phyloP scores from a whole-genome alignment of 2,329 filamentous ascomycete genomes.

The Penicillium sumatraense region DNA sequence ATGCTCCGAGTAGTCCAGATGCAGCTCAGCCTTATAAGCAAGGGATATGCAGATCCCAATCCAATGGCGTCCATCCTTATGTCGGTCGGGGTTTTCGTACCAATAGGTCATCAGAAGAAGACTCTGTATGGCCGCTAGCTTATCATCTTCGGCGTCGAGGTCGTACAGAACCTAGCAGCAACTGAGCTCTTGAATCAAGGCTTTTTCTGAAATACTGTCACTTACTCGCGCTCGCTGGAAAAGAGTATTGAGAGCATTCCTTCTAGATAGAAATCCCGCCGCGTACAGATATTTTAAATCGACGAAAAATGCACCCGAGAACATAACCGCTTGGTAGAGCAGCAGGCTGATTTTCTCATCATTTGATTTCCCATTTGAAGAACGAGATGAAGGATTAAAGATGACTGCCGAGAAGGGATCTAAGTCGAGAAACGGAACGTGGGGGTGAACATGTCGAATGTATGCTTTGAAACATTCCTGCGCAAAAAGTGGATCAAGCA shows the following conservation, averaged over 20 bases:
- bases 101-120: slow-evolving; percentile 88
- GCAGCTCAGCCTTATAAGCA: slow-evolving; percentile 8
- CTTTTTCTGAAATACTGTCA: slow-evolving; percentile 47
- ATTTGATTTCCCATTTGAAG: background rate
- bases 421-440: slow-evolving; percentile 15
- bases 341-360: slow-evolving; percentile 3
- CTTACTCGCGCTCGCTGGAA: slow-evolving; percentile 65
- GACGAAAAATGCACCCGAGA: slow-evolving; percentile 12
- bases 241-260: slow-evolving; percentile 9
- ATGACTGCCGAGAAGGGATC: slow-evolving; percentile 5
- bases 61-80: slow-evolving; percentile 95
- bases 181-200: slow-evolving; percentile 38
- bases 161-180: slow-evolving; percentile 66
- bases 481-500: background rate
- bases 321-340: slow-evolving; percentile 16
- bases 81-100: slow-evolving; percentile 89
- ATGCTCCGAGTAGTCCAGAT: background rate
- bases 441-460: slow-evolving; percentile 15
- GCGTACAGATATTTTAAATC: slow-evolving; percentile 14
- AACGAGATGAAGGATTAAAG: background rate
- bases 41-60: slow-evolving; percentile 50
- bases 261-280: slow-evolving; percentile 10
- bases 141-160: slow-evolving; percentile 84
- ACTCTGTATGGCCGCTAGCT: slow-evolving; percentile 78
- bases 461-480: slow-evolving; percentile 12